Evolutionary conservation across 2,329 filamentous ascomycete species (phyloP), one percentile per base, ranked within the genome.

Genomic region (Juglanconis sp.): DNA sequence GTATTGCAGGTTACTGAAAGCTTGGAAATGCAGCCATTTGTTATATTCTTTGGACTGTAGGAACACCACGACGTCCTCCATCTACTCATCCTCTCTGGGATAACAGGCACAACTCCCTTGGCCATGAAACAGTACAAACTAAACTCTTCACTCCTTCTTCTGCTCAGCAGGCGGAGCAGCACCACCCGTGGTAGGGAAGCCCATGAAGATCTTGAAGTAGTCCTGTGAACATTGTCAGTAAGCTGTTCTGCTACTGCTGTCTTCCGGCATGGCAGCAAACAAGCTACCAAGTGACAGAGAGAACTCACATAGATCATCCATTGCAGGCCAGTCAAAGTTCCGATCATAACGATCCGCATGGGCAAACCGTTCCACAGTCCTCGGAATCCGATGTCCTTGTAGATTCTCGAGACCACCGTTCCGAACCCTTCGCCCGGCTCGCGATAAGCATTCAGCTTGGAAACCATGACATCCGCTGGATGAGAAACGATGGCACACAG

Each of bases 291-390:
- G 13, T 34, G 53, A 32, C 8, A 34, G 30, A 15, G 11, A 35
- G 42, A n/a, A 75, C 81, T 80, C 69, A 84, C 89, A 77, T 93
- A 95, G 73, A 93, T 95, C 88, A 96, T 91, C 92, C 92, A 96
- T 79, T 96, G 92, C 63, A 96, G 78, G 59, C 91, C 92, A 31
- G 91, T 96, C 70, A 90, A 74, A 30, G 87, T 89, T 67, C 89
- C 90, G 65, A 96, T 91, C 92, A 96, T 96, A 70, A 96, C 87
- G 70, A 96, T 96, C 61, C 83, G 73, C 53, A 96, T 89, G 0
- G 90, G 88, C 49, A 97, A 77, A 8, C 93, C 93, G 70, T 96
- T 96, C 93, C 93, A 96, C 34, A 97, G 82, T n/a, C 93, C 93
- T 15, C 68, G 68, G 74, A 96, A 96, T 36, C 92, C 92, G 69